A percentile compares a stretch with the other conserved stretches of the same genome.
Conservation (phyloP, 495 filamentous ascomycete species). For the Saxophila tyrrhenica region DNA sequence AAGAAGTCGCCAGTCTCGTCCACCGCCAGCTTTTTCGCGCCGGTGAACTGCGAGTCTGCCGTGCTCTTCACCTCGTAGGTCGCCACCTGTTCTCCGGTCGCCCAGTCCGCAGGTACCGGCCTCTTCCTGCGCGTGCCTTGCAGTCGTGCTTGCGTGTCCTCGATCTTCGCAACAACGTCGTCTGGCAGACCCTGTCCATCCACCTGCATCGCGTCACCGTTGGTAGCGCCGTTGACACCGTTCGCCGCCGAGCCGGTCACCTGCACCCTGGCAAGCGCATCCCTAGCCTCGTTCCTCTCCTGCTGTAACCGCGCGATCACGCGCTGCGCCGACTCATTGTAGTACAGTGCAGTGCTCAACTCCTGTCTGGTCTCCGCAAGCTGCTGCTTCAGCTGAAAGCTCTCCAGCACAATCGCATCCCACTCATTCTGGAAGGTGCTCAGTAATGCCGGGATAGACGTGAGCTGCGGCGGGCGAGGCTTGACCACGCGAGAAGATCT, state of each 20-base stretch:
- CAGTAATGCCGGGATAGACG: slow-evolving; percentile 92
- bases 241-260: slow-evolving; percentile 35
- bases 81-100: slow-evolving; percentile 59
- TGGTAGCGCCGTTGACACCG: slow-evolving; percentile 35
- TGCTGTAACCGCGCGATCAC: slow-evolving; percentile 81
- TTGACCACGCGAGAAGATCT: slow-evolving; percentile 71
- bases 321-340: slow-evolving; percentile 87
- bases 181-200: slow-evolving; percentile 65
- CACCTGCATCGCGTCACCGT: slow-evolving; percentile 82
- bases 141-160: slow-evolving; percentile 67
- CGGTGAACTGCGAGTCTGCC: slow-evolving; percentile 54
- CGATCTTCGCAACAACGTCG: slow-evolving; percentile 58
- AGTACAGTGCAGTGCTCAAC: slow-evolving; percentile 83
- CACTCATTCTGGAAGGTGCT: slow-evolving; percentile 97
- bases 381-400: slow-evolving; percentile 79
- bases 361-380: slow-evolving; percentile 84
- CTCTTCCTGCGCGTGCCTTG: slow-evolving; percentile 80
- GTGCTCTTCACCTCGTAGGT: slow-evolving; percentile 49
- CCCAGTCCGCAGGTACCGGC: slow-evolving; percentile 73
- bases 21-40: slow-evolving; percentile 52
- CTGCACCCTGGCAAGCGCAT: slow-evolving; percentile 78
- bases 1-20: slow-evolving; percentile 55
- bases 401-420: slow-evolving; percentile 85
- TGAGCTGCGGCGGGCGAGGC: slow-evolving; percentile 86
- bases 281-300: slow-evolving; percentile 85